Evolutionary conservation across 371 early-diverging fungal genomes (phyloP), one percentile per base, ranked within the genome.

Genomic region (Chytridium lagenaria): DNA sequence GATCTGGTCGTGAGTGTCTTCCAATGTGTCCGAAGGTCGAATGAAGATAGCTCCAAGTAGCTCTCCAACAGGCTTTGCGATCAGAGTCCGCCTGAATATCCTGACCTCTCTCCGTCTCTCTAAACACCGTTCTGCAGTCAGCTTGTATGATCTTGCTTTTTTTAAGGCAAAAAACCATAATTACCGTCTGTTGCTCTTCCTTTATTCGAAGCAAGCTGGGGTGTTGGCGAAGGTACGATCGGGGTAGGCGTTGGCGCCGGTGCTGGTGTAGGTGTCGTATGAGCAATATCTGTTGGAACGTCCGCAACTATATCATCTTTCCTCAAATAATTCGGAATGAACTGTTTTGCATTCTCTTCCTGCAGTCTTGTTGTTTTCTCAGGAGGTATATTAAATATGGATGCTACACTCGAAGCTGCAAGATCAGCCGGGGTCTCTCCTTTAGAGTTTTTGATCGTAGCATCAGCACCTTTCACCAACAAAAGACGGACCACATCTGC

Each of bases 261-360:
- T 26, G 5, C 55, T 55, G 19, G 26, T 15, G 16, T 55, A 10
- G 61, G 36, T 61, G 36, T 7, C 37, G 61, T 7, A 3, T 61
- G 12, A 10, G 61, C 7, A 26, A 28, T 5, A 33, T 12, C 7
- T 3, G 31, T 33, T 10, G 61, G 61, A 28, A 30, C 23, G 7
- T 61, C 61, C 19, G 55, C 5, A 5, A 15, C 55, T 44, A 19
- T 7, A n/a, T 5, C 23, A 26, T 52, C 55, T 26, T 26, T 52
- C 55, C 55, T 7, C 3, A 61, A 34, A 34, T 61, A 61, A 36
- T 61, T 61, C 5, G 61, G 61, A 37, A 61, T 26, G 36, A 61
- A 61, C 26, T 3, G 7, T 37, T 12, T 33, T 36, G 3, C 12
- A 12, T 12, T 34, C 34, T 30, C 10, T 61, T 61, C 61, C 10